These are phyloP conservation scores for Penicillium taxi DNA, from an alignment of 495 filamentous ascomycete genomes.

Conservation along the genomic window DNA sequence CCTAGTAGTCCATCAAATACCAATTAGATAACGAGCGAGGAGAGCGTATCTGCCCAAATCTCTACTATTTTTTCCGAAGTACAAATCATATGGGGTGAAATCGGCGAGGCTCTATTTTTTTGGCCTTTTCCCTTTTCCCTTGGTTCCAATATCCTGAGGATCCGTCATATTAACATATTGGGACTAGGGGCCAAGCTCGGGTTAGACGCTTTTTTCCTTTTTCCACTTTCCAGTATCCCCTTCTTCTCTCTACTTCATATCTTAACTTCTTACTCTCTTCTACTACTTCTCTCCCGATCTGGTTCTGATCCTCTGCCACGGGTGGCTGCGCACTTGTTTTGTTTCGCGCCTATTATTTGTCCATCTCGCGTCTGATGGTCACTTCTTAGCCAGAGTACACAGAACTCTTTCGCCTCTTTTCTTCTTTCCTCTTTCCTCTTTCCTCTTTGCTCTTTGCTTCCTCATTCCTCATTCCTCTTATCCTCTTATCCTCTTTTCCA, in stretches of 20 bases:
- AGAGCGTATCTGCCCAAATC: too few species aligned
- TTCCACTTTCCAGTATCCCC: conserved; percentile 14
- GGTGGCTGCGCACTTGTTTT: conserved; percentile 17
- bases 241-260: conserved; percentile 13
- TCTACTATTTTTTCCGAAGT: too few species aligned
- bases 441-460: conserved; percentile 1
- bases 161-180: conserved; percentile 46
- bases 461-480: conserved; percentile 1
- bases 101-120: too few species aligned
- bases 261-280: conserved; percentile 12
- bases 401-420: conserved; percentile 4
- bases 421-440: conserved; percentile 4
- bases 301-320: conserved; percentile 8
- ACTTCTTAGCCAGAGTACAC: too few species aligned
- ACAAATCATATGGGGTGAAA: too few species aligned
- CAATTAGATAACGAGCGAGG: too few species aligned
- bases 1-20: background rate
- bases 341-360: conserved; percentile 10
- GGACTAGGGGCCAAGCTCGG: conserved; percentile 40
- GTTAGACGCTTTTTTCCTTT: conserved; percentile 29
- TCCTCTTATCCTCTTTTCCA: conserved; percentile 1
- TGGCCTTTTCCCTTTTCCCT: conserved; percentile 10
- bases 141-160: conserved; percentile 31
- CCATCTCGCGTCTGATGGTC: conserved; percentile 3
- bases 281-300: conserved; percentile 8